A percentile compares a stretch with the other conserved stretches of the same genome.
Conservation (phyloP, 176 grass and related monocot genomes). For the Typha latifolia region DNA sequence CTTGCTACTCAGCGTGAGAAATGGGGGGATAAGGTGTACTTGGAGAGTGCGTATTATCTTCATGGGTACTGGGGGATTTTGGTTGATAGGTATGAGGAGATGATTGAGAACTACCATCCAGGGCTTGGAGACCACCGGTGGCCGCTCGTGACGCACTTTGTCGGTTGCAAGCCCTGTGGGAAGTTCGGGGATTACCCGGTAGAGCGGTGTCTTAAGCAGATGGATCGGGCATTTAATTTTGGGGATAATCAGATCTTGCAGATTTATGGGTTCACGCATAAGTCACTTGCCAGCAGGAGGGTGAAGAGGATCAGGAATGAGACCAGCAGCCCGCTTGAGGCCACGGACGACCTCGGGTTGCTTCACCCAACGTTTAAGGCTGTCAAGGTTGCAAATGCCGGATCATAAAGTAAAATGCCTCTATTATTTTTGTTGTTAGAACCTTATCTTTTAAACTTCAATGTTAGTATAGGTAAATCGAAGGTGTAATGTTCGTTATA, state of each 20-base stretch:
- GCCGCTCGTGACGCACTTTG: constrained; percentile 95
- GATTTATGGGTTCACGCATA: constrained; percentile 93
- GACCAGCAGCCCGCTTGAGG: constrained; percentile 62
- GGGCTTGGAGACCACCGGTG: constrained; percentile 92
- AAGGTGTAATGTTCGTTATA: background rate
- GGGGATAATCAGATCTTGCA: constrained; percentile 98
- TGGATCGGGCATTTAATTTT: constrained; percentile 96
- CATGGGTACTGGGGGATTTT: constrained; percentile 98
- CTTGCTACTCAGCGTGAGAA: constrained; percentile 72
- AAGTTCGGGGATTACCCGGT: constrained; percentile 97
- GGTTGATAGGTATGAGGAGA: constrained; percentile 91
- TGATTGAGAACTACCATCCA: constrained; percentile 97
- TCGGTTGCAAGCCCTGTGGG: constrained; percentile 92
- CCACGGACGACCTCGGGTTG: constrained; percentile 74
- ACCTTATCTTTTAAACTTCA: background rate
- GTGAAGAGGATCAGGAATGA: constrained; percentile 94
- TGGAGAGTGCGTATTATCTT: constrained; percentile 93
- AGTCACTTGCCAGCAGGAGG: constrained; percentile 67
- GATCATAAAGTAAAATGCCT: constrained; percentile 8
- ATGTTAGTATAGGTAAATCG: constrained; percentile 3
- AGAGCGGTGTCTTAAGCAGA: constrained; percentile 93
- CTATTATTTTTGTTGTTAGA: background rate
- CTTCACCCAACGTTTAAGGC: constrained; percentile 90
- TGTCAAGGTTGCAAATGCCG: constrained; percentile 31
- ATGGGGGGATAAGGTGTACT: constrained; percentile 83